Evolutionary conservation across 2,329 filamentous ascomycete genomes (phyloP), one percentile per base, ranked within the genome.

Genomic region (Capronia americana): DNA sequence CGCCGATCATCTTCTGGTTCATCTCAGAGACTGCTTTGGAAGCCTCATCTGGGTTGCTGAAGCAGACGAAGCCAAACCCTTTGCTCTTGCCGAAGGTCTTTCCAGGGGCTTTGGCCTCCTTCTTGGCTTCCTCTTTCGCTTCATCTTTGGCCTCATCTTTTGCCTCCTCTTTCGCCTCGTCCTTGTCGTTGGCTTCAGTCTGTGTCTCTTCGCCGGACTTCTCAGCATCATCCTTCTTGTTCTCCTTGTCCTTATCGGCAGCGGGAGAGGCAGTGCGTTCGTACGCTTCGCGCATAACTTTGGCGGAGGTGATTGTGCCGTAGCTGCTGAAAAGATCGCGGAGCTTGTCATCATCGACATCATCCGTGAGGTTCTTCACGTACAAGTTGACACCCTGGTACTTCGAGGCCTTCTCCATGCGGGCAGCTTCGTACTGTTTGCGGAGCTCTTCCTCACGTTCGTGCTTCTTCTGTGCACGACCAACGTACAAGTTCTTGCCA

Each of bases 361-460:
- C 95, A 74, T 99, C 95, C 72, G 93, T 91, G 68, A 99, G 85
- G 83, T 99, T 99, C 90, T 99, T 99, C 84, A 99, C 95, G 85
- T 99, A 99, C 57, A 99, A 87, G 85, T 99, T 99, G 80, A 99
- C 95, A 74, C 95, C 95, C 84, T 97, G 93, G 84, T 99, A 99
- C 86, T 99, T 99, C 85, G 88, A 96, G 80, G 93, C 93, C 87
- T 99, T 99, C 87, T 99, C 95, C 75, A 96, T 86, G 76, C 95
- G 94, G 75, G 93, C 93, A 76, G 94, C 94, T 83, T 99, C 95
- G 81, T 99, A 98, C 77, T 97, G 96, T 86, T 92, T 96, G 84
- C 95, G 93, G 69, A 99, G 90, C 83, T 99, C 95, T 84, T 99
- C 95, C 85, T 99, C 95, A 76, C 95, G 95, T 86, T 99, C 95